A percentile compares a stretch with the other conserved stretches of the same genome.
phyloP scores from a whole-genome alignment of 441 rosid species.

The Adansonia madagascariensis region DNA sequence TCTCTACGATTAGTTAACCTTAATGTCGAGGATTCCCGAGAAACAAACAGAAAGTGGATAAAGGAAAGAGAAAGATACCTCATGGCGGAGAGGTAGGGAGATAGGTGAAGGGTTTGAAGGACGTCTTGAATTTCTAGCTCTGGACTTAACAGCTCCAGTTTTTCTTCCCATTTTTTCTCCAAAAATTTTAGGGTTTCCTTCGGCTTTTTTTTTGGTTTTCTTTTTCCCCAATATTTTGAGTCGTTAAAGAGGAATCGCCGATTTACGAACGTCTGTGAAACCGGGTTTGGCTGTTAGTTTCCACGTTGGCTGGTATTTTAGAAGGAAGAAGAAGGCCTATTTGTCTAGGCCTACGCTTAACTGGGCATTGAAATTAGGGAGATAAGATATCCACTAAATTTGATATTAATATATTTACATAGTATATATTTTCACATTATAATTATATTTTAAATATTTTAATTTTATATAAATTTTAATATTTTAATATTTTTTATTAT shows the following conservation, averaged over 20 bases:
- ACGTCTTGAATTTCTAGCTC: neutral
- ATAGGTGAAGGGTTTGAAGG: conserved; percentile 10
- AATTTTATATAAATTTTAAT: too few species aligned
- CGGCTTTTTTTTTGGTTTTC: neutral
- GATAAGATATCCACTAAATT: neutral
- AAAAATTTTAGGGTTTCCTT: neutral
- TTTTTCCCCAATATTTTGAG: neutral
- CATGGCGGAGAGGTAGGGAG: conserved; percentile 14
- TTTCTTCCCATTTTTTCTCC: conserved; percentile 25
- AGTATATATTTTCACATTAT: too few species aligned
- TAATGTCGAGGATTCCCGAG: neutral
- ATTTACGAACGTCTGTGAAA: neutral
- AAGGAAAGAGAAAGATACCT: neutral
- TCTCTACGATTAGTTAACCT: neutral
- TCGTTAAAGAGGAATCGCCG: neutral
- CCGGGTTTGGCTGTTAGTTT: neutral
- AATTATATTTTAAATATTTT: too few species aligned
- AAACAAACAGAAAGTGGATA: conserved; percentile 28
- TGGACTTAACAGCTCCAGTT: conserved; percentile 24
- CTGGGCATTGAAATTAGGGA: neutral
- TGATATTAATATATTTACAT: too few species aligned
- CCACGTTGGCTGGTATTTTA: neutral
- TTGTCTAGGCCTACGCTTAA: neutral
- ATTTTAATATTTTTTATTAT: too few species aligned
- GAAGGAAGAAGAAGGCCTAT: neutral